phyloP scores from a whole-genome alignment of 345 rosid species.

The Gossypium rotundifolium region DNA sequence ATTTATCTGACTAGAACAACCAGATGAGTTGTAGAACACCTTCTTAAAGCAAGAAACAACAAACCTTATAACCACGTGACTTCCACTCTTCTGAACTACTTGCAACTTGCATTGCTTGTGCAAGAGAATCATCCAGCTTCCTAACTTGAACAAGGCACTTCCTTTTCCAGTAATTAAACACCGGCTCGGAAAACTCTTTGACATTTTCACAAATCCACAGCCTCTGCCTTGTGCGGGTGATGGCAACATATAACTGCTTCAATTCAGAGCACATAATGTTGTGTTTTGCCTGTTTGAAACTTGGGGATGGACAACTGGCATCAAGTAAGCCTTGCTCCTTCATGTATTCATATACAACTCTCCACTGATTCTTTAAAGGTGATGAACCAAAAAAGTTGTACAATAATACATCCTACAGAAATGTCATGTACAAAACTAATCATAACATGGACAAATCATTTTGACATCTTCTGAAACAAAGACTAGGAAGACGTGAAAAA shows the following conservation, averaged over 20 bases:
- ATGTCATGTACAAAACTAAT: background rate
- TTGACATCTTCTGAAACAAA: background rate
- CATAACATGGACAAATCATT: background rate
- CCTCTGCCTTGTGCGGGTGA: conserved; percentile 50
- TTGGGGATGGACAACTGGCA: conserved; percentile 19
- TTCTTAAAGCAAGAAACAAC: background rate
- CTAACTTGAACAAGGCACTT: conserved; percentile 29
- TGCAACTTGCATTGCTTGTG: conserved; percentile 35
- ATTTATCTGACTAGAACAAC: too few species aligned
- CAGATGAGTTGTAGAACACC: background rate
- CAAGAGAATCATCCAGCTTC: conserved; percentile 31
- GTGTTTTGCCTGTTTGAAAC: conserved; percentile 32
- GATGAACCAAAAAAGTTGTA: conserved; percentile 51
- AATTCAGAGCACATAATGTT: conserved; percentile 42
- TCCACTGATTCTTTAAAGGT: conserved; percentile 38
- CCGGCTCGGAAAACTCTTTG: conserved; percentile 30
- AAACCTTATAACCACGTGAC: conserved; percentile 39
- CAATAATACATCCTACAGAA: conserved; percentile 41
- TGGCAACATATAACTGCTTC: conserved; percentile 47
- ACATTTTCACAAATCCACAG: conserved; percentile 46
- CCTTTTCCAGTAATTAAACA: conserved; percentile 36
- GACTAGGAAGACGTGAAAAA: background rate
- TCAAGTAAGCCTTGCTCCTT: conserved; percentile 26
- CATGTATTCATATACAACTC: conserved; percentile 43
- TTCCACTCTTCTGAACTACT: conserved; percentile 49